A percentile compares a stretch with the other conserved stretches of the same genome.
Evolutionary conservation across 2,329 filamentous ascomycete genomes (phyloP).

Genomic region (Bipolaris oryzae): DNA sequence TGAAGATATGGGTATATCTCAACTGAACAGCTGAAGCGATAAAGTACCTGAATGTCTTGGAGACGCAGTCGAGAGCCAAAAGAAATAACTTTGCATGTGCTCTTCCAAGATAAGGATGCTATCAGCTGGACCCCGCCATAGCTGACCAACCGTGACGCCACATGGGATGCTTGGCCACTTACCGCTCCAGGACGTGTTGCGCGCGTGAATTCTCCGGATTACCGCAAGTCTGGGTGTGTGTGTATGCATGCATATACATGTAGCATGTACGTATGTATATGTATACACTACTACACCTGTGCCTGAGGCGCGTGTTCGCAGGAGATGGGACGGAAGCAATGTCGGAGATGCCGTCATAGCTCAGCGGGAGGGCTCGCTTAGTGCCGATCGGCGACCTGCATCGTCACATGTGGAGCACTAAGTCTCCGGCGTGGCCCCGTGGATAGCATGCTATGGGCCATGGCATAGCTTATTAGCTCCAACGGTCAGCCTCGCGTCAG

Average conservation of each 20-base stretch:
- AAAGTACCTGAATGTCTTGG: background rate
- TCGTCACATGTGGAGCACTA: constrained; percentile 24
- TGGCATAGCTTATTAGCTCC: constrained; percentile 11
- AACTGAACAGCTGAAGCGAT: too few species aligned
- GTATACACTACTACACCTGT: background rate
- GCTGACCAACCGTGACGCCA: background rate
- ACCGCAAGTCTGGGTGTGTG: background rate
- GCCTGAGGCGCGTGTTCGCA: background rate
- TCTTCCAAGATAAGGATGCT: background rate
- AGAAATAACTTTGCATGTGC: background rate
- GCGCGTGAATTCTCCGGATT: background rate
- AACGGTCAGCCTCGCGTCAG: constrained; percentile 14
- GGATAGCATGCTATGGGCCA: background rate
- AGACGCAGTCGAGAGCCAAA: background rate
- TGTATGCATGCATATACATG: background rate
- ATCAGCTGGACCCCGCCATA: background rate
- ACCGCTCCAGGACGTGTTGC: background rate
- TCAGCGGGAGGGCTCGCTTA: constrained; percentile 11
- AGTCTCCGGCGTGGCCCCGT: constrained; percentile 11
- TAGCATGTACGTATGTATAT: too few species aligned
- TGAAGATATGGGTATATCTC: too few species aligned
- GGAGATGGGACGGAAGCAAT: constrained; percentile 7
- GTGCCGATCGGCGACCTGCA: constrained; percentile 17
- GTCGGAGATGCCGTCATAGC: constrained; percentile 29
- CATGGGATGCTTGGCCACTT: background rate